phyloP scores from a whole-genome alignment of 805 yeast species.

The Lachancea thermotolerans region DNA sequence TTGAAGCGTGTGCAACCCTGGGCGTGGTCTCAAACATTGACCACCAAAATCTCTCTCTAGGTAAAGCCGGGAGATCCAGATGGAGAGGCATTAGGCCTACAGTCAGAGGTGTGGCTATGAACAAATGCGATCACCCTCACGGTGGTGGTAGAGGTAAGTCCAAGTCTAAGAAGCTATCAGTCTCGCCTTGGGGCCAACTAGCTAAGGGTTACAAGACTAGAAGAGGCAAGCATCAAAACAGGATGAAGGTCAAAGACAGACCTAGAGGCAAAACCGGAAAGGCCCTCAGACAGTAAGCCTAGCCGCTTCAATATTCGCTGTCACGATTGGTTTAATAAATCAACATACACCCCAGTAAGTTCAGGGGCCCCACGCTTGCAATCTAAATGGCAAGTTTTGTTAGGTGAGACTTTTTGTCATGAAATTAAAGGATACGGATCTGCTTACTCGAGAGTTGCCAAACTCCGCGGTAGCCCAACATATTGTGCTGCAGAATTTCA shows the following conservation, averaged over 20 bases:
- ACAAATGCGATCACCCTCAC: constrained; percentile 94
- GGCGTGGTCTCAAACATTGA: constrained; percentile 91
- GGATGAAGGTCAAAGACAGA: constrained; percentile 83
- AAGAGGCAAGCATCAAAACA: constrained; percentile 78
- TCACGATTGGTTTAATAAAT: too few species aligned
- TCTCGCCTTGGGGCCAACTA: constrained; percentile 92
- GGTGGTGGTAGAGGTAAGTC: constrained; percentile 99
- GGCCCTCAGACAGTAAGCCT: constrained; percentile 8
- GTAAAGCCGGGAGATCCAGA: constrained; percentile 95
- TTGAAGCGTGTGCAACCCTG: constrained; percentile 87
- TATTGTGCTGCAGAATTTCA: too few species aligned
- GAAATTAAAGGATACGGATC: too few species aligned
- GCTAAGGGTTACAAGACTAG: constrained; percentile 94
- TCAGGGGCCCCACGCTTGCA: too few species aligned
- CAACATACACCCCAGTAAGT: too few species aligned
- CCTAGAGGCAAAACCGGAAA: constrained; percentile 60
- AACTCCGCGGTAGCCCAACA: too few species aligned
- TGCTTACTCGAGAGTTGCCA: too few species aligned
- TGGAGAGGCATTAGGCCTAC: constrained; percentile 90
- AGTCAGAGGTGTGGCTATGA: constrained; percentile 98
- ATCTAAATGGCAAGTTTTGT: too few species aligned
- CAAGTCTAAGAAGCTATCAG: constrained; percentile 88
- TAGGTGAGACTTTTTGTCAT: too few species aligned
- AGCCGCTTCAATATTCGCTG: not conserved
- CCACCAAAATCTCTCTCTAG: constrained; percentile 81